A percentile compares a stretch with the other conserved stretches of the same genome.
Evolutionary conservation across 1,284 basidiomycete genomes (phyloP).

Genomic region (Tremellales sp.): DNA sequence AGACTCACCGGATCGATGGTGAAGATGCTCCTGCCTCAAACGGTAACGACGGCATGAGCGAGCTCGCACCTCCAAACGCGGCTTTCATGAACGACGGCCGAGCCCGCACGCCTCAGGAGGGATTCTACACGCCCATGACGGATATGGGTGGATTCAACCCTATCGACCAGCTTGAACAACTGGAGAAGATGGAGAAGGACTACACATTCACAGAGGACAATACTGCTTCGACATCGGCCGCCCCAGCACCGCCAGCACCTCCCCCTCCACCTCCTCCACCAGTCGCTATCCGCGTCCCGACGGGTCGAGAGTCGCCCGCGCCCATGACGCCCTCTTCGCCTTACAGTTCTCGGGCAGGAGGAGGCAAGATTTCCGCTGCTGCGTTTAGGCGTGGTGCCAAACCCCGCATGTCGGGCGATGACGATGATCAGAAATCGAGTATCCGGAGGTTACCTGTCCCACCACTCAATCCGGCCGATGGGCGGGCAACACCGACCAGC

Average conservation of each 20-base stretch:
- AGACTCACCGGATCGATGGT: too few species aligned
- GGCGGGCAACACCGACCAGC: too few species aligned
- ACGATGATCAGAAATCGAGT: background rate
- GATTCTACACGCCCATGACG: slow-evolving; percentile 15
- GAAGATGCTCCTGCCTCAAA: background rate
- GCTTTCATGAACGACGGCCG: background rate
- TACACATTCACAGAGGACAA: background rate
- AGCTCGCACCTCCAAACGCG: background rate
- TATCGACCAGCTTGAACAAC: background rate
- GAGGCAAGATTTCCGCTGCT: slow-evolving; percentile 35
- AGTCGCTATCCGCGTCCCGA: background rate
- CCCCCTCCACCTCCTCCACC: background rate
- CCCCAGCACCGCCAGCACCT: too few species aligned
- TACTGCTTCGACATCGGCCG: background rate
- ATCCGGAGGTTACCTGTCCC: background rate
- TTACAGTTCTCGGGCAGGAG: slow-evolving; percentile 2
- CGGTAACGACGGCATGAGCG: background rate
- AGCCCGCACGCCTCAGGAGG: background rate
- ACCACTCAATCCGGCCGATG: background rate
- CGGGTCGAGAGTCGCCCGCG: slow-evolving; percentile 1
- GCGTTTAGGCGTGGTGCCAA: slow-evolving; percentile 26
- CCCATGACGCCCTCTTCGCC: background rate
- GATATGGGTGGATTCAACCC: background rate
- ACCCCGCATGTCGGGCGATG: slow-evolving; percentile 4
- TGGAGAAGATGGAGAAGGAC: background rate